Conservation (phyloP, 2,329 filamentous ascomycete genomes). For the Tolypocladium guangdongense region DNA sequence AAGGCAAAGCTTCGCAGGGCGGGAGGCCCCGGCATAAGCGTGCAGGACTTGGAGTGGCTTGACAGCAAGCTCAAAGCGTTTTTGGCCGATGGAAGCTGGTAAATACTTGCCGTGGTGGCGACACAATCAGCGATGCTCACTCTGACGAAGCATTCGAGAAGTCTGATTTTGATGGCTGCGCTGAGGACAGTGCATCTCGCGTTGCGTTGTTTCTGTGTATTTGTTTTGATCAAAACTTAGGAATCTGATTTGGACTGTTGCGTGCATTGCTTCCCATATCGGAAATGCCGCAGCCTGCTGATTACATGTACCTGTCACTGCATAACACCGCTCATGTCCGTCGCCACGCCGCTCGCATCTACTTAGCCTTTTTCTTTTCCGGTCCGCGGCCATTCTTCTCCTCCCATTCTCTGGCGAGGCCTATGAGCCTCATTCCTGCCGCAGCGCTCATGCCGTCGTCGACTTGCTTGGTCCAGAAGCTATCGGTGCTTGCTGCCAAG, state of each 20-base stretch:
- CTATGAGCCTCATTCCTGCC: slow-evolving; percentile 23
- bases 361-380: neutral
- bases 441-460: slow-evolving; percentile 25
- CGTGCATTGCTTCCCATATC: neutral
- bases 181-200: neutral
- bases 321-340: neutral
- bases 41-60: slow-evolving; percentile 61
- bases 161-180: neutral
- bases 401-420: slow-evolving; percentile 14
- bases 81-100: slow-evolving; percentile 8
- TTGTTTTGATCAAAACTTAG: neutral
- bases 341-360: neutral
- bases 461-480: slow-evolving; percentile 31
- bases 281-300: neutral
- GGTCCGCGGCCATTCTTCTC: neutral
- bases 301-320: neutral
- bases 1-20: slow-evolving; percentile 28
- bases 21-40: slow-evolving; percentile 59
- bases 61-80: slow-evolving; percentile 48
- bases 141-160: neutral
- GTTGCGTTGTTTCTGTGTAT: too few relatives aligned
- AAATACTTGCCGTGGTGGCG: neutral
- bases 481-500: slow-evolving; percentile 18
- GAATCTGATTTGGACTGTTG: neutral
- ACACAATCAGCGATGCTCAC: neutral